phyloP scores from a whole-genome alignment of 257 asterid species.

The Salvia splendens region DNA sequence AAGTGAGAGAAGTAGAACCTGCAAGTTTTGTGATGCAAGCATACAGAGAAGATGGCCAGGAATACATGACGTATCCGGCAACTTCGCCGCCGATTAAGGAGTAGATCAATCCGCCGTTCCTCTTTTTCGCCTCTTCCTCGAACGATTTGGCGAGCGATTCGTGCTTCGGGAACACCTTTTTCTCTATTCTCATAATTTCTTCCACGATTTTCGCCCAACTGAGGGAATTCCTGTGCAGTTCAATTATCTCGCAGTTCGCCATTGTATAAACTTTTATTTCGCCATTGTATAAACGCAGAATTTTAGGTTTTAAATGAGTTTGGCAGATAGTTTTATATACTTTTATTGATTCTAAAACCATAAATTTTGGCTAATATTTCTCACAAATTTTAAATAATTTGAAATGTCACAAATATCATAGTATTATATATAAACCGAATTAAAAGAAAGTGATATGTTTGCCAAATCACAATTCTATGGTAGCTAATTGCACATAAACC shows the following conservation, averaged over 20 bases:
- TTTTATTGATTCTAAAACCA: too few relatives aligned
- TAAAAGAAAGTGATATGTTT: too few relatives aligned
- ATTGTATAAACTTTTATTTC: constrained; percentile 21
- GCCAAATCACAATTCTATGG: too few relatives aligned
- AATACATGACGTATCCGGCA: constrained; percentile 81
- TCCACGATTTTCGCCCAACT: constrained; percentile 52
- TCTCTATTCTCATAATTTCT: constrained; percentile 78
- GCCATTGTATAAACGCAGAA: too few relatives aligned
- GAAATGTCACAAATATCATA: too few relatives aligned
- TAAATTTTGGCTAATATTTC: too few relatives aligned
- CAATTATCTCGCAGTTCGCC: constrained; percentile 46
- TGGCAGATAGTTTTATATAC: too few relatives aligned
- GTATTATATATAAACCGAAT: too few relatives aligned
- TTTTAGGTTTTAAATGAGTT: too few relatives aligned
- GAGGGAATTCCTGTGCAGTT: constrained; percentile 57
- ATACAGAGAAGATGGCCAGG: constrained; percentile 77
- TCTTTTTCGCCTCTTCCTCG: constrained; percentile 67
- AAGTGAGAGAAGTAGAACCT: constrained; percentile 42
- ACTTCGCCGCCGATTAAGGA: constrained; percentile 50
- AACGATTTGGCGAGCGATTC: constrained; percentile 80
- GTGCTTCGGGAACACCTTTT: constrained; percentile 78
- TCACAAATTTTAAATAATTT: too few relatives aligned
- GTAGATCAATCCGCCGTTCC: constrained; percentile 66
- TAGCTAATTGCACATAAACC: neutral
- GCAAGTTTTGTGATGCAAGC: constrained; percentile 88